Evolutionary conservation across 1,284 basidiomycete species (phyloP).

Genomic region (Papiliotrema flavescens): DNA sequence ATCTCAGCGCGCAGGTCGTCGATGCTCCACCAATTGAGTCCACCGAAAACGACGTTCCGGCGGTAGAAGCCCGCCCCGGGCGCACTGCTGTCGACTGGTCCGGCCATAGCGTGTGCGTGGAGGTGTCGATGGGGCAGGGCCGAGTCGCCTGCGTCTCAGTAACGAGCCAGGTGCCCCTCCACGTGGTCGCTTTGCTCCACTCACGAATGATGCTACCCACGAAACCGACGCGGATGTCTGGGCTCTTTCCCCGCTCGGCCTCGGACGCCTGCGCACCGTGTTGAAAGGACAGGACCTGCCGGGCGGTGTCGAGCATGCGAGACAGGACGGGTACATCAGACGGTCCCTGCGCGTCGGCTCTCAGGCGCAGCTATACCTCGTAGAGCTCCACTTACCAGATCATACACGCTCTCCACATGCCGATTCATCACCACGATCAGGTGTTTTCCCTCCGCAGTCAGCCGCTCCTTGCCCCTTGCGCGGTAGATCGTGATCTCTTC

Average conservation of each 20-base stretch:
- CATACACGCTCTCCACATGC: slow-evolving; percentile 44
- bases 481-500: slow-evolving; percentile 35
- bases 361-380: not conserved
- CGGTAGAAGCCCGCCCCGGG: slow-evolving; percentile 41
- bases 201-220: slow-evolving; percentile 33
- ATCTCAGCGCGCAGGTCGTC: slow-evolving; percentile 49
- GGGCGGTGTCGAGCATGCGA: slow-evolving; percentile 6
- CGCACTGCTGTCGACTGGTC: slow-evolving; percentile 32
- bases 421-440: slow-evolving; percentile 40
- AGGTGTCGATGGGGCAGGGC: slow-evolving; percentile 42
- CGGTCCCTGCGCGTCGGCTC: not conserved
- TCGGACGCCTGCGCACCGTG: slow-evolving; percentile 5
- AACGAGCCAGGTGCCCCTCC: too few relatives aligned
- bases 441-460: slow-evolving; percentile 38
- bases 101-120: slow-evolving; percentile 45
- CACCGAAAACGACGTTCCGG: slow-evolving; percentile 42
- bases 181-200: slow-evolving; percentile 5
- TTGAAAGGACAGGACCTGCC: slow-evolving; percentile 14
- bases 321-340: not conserved
- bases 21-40: slow-evolving; percentile 43
- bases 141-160: slow-evolving; percentile 35
- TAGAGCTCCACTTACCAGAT: slow-evolving; percentile 32
- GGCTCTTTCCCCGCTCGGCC: slow-evolving; percentile 15
- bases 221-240: slow-evolving; percentile 37
- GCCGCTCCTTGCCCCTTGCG: slow-evolving; percentile 36